Conservation (phyloP, 805 yeast genomes). For the Ogataea glucozyma region DNA sequence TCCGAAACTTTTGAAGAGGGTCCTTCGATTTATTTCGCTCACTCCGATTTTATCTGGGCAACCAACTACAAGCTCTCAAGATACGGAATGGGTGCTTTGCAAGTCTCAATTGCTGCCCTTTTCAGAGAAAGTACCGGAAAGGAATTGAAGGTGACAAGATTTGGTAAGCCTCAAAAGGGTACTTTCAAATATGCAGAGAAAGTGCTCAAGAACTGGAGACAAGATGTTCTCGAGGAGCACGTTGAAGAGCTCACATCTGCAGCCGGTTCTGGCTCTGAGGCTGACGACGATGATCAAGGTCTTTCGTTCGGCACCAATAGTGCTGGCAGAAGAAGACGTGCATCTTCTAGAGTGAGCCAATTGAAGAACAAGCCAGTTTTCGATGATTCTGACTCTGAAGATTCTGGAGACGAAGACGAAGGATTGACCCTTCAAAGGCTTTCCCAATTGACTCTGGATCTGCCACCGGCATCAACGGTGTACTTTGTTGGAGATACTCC, state of each 20-base stretch:
- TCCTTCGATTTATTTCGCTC: slow-evolving; percentile 84
- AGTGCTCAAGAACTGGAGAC: slow-evolving; percentile 75
- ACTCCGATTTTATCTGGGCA: slow-evolving; percentile 92
- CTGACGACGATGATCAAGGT: slow-evolving; percentile 18
- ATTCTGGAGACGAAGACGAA: slow-evolving; percentile 33
- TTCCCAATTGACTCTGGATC: slow-evolving; percentile 47
- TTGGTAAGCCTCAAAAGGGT: slow-evolving; percentile 88
- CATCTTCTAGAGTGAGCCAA: slow-evolving; percentile 7
- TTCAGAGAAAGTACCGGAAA: slow-evolving; percentile 83
- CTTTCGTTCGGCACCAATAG: slow-evolving; percentile 21
- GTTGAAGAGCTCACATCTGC: slow-evolving; percentile 45
- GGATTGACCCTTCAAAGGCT: slow-evolving; percentile 48
- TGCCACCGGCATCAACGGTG: slow-evolving; percentile 84
- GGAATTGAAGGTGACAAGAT: slow-evolving; percentile 76
- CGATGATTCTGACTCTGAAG: slow-evolving; percentile 36
- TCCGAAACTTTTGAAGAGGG: slow-evolving; percentile 72
- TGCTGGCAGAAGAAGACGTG: slow-evolving; percentile 8
- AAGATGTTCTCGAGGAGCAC: slow-evolving; percentile 73
- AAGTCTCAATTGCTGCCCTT: slow-evolving; percentile 82
- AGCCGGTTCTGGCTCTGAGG: slow-evolving; percentile 19
- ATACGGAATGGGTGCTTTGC: slow-evolving; percentile 94
- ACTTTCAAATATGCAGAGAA: slow-evolving; percentile 84
- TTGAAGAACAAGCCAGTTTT: slow-evolving; percentile 21
- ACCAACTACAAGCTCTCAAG: slow-evolving; percentile 79
- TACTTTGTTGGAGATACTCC: slow-evolving; percentile 91